Conservation (phyloP, 2,329 filamentous ascomycete genomes). For the Colletotrichum falcatum region DNA sequence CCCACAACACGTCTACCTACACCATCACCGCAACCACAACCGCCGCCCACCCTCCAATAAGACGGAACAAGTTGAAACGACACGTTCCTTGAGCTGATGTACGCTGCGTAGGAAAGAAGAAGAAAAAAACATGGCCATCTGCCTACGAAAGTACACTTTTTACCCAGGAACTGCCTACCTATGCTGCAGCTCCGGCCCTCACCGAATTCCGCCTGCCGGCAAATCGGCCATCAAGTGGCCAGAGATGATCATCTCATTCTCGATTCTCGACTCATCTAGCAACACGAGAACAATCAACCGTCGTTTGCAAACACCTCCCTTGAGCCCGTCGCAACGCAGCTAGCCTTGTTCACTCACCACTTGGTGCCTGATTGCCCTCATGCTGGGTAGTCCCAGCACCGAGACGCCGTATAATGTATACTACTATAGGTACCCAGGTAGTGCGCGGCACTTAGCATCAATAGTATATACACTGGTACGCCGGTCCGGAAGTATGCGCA, state of each 20-base stretch:
- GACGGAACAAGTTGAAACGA: slow-evolving; percentile 35
- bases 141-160: too few species aligned
- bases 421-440: too few species aligned
- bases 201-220: slow-evolving; percentile 1
- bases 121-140: slow-evolving; percentile 12
- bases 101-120: slow-evolving; percentile 22
- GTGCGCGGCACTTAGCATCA: slow-evolving; percentile 30
- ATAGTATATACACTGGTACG: too few species aligned
- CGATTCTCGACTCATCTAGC: not conserved
- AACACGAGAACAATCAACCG: not conserved
- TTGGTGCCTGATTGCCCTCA: slow-evolving; percentile 10
- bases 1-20: not conserved
- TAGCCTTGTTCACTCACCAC: not conserved
- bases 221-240: not conserved
- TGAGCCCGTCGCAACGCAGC: not conserved
- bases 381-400: slow-evolving; percentile 5
- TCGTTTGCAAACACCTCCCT: not conserved
- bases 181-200: slow-evolving; percentile 9
- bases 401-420: too few species aligned
- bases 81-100: slow-evolving; percentile 34
- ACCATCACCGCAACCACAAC: not conserved
- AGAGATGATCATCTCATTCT: slow-evolving; percentile 9
- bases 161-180: not conserved
- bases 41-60: not conserved
- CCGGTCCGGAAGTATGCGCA: slow-evolving; percentile 9